Evolutionary conservation across 345 rosid species (phyloP), one percentile per base, ranked within the genome.

Genomic region (Salix udensis): DNA sequence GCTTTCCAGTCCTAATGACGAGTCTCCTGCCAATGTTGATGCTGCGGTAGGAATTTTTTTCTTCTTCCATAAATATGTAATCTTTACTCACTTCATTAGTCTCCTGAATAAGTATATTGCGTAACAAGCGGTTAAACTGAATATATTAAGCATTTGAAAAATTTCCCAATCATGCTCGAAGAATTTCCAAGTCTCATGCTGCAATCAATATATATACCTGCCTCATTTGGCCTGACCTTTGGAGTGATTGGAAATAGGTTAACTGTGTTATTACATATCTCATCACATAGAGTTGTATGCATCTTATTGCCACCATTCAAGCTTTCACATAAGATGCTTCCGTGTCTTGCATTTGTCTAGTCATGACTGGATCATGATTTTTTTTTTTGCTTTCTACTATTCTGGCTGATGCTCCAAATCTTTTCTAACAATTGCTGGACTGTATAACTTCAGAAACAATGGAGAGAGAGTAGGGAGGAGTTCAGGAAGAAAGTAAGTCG

Each of bases 1-100:
- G 97, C 94, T 95, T 70, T 95, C 97, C 44, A 73, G 92, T 78
- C 97, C 98, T 28, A 94, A 92, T 13, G 97, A 94, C 3, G 97
- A 92, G 81, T 92, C 98, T 80, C 97, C 96, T 12, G 97, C 98
- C 48, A 92, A 91, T 70, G 90, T 92, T 75, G 98, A 92, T 78
- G 98, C 97, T 72, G 97, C 97, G 21, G 97, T 91, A 83, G 76
- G 91, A 90, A 68, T n/a, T 67, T 37, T 14, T 14, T 28, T 39
- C 14, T 26, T 31, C 55, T 66, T 9, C 50, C 50, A 46, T 46
- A 46, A 46, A 46, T 46, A 46, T 46, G 6, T 46, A 46, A 46
- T 46, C 48, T 66, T 14, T 36, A 6, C 42, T 36, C 40, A 34
- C 9, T 15, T 16, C 23, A 66, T 4, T 66, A 30, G 69, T 36